These are phyloP conservation scores for Nepenthes gracilis DNA, from an alignment of 148 eudicot genomes.

Conservation along the genomic window DNA sequence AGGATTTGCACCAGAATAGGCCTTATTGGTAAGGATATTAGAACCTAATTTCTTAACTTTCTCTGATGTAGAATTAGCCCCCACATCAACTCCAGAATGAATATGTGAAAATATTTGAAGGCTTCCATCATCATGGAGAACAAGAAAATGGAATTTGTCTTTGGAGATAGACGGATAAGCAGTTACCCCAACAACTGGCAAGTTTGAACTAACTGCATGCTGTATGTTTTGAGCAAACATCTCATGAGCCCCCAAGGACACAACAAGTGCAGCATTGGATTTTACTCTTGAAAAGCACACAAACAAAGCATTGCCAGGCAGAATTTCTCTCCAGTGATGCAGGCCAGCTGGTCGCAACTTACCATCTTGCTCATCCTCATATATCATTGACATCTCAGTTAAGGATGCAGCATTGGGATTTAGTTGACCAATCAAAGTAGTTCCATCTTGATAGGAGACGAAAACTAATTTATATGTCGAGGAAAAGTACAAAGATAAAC, in stretches of 20 bases:
- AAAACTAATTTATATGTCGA: conserved; percentile 68
- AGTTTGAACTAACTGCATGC: conserved; percentile 78
- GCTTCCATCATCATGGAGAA: conserved; percentile 98
- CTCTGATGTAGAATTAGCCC: conserved; percentile 44
- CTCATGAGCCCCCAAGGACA: conserved; percentile 66
- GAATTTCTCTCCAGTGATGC: conserved; percentile 89
- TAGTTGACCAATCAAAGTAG: conserved; percentile 65
- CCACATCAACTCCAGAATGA: conserved; percentile 62
- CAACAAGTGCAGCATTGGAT: conserved; percentile 65
- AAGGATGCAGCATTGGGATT: conserved; percentile 57
- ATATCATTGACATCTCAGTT: conserved; percentile 48
- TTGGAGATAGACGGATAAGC: conserved; percentile 89
- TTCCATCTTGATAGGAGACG: conserved; percentile 92
- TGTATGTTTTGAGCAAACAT: conserved; percentile 70
- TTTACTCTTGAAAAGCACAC: conserved; percentile 80
- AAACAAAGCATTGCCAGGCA: conserved; percentile 74
- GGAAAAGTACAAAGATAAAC: conserved; percentile 77
- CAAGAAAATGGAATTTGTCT: conserved; percentile 86
- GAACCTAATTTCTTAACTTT: conserved; percentile 84
- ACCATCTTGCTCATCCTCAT: conserved; percentile 76
- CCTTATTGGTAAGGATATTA: conserved; percentile 73
- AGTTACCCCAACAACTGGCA: conserved; percentile 90
- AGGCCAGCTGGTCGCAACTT: conserved; percentile 74
- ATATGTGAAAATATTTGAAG: conserved; percentile 88
- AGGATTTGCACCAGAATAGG: conserved; percentile 74